These are phyloP conservation scores for Phialemoniopsis sp. DNA, from an alignment of 2,329 filamentous ascomycete species.

Conservation along the genomic window DNA sequence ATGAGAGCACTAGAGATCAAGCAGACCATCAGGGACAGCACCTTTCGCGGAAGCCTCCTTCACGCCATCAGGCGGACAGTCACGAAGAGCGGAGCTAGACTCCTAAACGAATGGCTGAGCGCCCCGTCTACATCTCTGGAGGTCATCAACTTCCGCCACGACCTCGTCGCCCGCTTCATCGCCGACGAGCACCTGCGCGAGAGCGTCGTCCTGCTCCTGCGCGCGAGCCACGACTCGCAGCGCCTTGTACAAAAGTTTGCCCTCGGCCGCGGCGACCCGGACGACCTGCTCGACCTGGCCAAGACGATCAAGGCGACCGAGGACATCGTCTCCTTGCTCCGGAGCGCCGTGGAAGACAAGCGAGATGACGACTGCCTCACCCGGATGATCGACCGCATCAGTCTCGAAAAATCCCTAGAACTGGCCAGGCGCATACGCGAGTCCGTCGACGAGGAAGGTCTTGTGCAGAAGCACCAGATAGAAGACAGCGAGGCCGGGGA, in stretches of 20 bases:
- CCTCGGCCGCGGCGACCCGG: constrained; percentile 83
- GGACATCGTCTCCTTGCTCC: constrained; percentile 53
- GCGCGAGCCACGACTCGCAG: constrained; percentile 78
- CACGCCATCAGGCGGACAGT: constrained; percentile 87
- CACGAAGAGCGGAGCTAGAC: constrained; percentile 83
- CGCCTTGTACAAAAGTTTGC: constrained; percentile 93
- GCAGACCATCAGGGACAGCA: constrained; percentile 76
- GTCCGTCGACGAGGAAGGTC: constrained; percentile 88
- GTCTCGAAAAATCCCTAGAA: constrained; percentile 60
- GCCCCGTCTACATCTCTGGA: constrained; percentile 84
- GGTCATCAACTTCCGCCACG: constrained; percentile 73
- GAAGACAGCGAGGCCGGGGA: constrained; percentile 69
- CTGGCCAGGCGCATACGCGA: constrained; percentile 68
- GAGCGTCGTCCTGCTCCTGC: constrained; percentile 62
- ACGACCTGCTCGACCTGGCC: constrained; percentile 81
- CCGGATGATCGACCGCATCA: constrained; percentile 51
- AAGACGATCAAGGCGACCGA: constrained; percentile 74
- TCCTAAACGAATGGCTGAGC: constrained; percentile 78
- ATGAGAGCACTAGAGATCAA: constrained; percentile 86
- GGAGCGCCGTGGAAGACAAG: constrained; percentile 10
- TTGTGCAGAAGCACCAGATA: constrained; percentile 74
- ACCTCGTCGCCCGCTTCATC: constrained; percentile 76
- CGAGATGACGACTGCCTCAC: constrained; percentile 40
- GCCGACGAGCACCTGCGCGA: constrained; percentile 65
- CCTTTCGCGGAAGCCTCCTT: constrained; percentile 77